phyloP scores from a whole-genome alignment of 2,329 filamentous ascomycete genomes.

The Akanthomyces lecanii region DNA sequence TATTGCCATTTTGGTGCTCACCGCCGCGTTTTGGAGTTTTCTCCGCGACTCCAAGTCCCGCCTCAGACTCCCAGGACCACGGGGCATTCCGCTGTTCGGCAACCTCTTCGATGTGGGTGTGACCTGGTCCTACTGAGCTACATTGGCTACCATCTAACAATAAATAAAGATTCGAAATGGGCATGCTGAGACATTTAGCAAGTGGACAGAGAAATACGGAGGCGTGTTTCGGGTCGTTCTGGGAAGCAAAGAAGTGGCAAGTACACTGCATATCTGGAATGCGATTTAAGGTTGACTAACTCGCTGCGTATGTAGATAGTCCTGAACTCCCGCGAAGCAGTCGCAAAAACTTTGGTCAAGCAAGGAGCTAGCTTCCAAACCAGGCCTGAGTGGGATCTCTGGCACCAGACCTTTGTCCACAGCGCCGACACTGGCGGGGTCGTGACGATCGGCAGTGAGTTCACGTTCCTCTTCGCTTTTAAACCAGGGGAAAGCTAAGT shows the following conservation, averaged over 20 bases:
- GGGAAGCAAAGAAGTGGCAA: background rate
- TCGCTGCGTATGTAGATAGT: background rate
- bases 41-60: background rate
- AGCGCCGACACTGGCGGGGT: background rate
- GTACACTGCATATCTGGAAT: background rate
- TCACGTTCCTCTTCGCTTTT: no score
- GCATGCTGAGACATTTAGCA: background rate
- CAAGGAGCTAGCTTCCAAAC: background rate
- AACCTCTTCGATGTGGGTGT: background rate
- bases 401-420: background rate
- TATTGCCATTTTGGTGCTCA: background rate
- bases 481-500: background rate
- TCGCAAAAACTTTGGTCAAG: background rate
- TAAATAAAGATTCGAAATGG: background rate
- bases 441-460: constrained; percentile 3
- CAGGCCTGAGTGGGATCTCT: background rate
- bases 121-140: background rate
- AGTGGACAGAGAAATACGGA: background rate
- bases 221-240: background rate
- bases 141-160: background rate
- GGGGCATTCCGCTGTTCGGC: background rate
- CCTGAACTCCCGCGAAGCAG: background rate
- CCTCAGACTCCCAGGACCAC: background rate
- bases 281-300: background rate
- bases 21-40: background rate